Base-by-base conservation (phyloP, 768 basidiomycete species). In the Boletus rubescentipes region DNA sequence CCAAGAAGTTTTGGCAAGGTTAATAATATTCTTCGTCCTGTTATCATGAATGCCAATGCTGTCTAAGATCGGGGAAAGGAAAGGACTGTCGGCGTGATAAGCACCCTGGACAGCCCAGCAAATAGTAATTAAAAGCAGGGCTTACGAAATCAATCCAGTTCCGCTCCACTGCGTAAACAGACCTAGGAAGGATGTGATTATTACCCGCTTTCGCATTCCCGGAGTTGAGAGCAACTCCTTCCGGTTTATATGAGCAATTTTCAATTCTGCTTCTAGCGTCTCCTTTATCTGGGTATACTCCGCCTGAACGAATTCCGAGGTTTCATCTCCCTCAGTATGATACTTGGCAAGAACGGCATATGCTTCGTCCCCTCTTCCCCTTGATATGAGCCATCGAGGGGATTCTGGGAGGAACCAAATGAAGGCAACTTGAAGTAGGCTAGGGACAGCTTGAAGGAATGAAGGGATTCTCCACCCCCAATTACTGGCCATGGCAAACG, bases 391-490 rank as follows among this genome's bases (percentile, higher is more conserved):
- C 84, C 84, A 86, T 41, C 82, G 77, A 12, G 85, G 85, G 8
- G 82, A 84, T 61, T 87, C 85, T 4, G 84, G 84, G 20, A 86
- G 70, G 62, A 83, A 80, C 63, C 70, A 78, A 50, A 86, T 73
- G 66, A 86, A 83, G 18, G 58, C 53, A 36, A 87, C 62, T 56
- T 87, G 85, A 21, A 85, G 67, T 15, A 74, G 29, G 53, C 78
- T 79, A 1, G 85, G 85, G 1, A 76, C 62, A 30, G 80, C 58
- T 66, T 87, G 85, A 9, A 86, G 74, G 20, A 84, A 81, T 2
- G 62, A 64, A 0, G 84, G 85, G 20, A 86, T 83, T 16, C 85
- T 76, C 85, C 85, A 86, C 12, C 79, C 82, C 84, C 83, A 85
- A 61, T 81, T 77, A 45, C 60, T 78, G 0, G 59, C 49, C 75